Evolutionary conservation across 1,284 basidiomycete species (phyloP).

Genomic region (Leccinum angustisporum): DNA sequence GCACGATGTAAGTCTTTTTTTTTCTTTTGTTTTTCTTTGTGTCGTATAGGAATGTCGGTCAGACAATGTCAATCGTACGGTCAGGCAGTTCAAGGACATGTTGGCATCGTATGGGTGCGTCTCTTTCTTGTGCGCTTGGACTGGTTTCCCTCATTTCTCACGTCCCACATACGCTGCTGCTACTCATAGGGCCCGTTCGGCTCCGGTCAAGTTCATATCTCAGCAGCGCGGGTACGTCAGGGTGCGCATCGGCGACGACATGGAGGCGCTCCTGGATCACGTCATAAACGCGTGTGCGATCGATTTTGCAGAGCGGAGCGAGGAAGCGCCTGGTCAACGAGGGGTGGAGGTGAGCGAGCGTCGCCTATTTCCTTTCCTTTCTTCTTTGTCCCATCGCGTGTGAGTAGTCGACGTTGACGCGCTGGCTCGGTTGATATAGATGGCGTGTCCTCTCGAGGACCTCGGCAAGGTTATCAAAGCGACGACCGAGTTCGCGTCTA

Average conservation of each 20-base stretch:
- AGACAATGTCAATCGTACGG: conserved; percentile 72
- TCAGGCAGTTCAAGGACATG: conserved; percentile 62
- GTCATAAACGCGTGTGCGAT: conserved; percentile 58
- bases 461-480: conserved; percentile 47
- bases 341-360: conserved; percentile 44
- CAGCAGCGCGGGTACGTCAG: conserved; percentile 65
- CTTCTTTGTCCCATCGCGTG: background rate
- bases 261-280: conserved; percentile 44
- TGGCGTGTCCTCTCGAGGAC: conserved; percentile 52
- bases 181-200: conserved; percentile 48
- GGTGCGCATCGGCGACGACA: conserved; percentile 49
- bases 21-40: background rate
- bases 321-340: conserved; percentile 25
- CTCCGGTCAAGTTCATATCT: conserved; percentile 80
- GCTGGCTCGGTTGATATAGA: conserved; percentile 24
- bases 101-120: conserved; percentile 59
- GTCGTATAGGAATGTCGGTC: conserved; percentile 69
- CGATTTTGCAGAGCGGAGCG: conserved; percentile 47
- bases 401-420: background rate
- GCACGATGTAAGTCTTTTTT: conserved; percentile 60
- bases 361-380: background rate
- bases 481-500: conserved; percentile 37
- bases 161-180: background rate
- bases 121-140: background rate
- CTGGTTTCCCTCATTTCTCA: background rate